Evolutionary conservation across 1,284 basidiomycete genomes (phyloP), one percentile per base, ranked within the genome.

Genomic region (Ganoderma sinense): DNA sequence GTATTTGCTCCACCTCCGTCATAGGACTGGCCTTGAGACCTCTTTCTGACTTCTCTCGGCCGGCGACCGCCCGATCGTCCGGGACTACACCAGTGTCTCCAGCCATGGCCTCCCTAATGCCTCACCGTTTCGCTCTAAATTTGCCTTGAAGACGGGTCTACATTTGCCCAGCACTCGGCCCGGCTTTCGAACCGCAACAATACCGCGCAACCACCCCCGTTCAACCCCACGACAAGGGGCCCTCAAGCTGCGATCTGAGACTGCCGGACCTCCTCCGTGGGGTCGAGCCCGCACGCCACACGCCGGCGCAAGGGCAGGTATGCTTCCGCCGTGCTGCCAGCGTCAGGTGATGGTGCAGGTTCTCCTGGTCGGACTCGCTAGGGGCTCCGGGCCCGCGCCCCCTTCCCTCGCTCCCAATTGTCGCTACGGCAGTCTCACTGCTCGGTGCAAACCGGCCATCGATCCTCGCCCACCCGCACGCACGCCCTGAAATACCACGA

Each of bases 331-430:
- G 36, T 48, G 40, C 40, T 41, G 31, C 69, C 36, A 10, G 8
- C 64, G 60, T 73, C 72, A 73, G 60, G 64, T 73, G 72, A 73
- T 64, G 40, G 58, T 39, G n/a, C n/a, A n/a, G n/a, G n/a, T n/a
- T n/a, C 58, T 33, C 61, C 26, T 23, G 55, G 31, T 53, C 53
- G n/a, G 31, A 11, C 14, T 65, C 58, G 60, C 55, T 43, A 66
- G 66, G 65, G 51, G 53, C 53, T 67, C 69, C 67, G 11, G 36
- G 36, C 11, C 36, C 36, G 36, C 11, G 69, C 40, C 66, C 45
- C 51, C 58, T 68, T 71, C 66, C 72, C 66, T 70, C 62, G 43
- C 64, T 33, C 60, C 41, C 64, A 33, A 18, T 63, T 41, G 33
- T 53, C 48, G 48, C 48, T 53, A 53, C 18, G 29, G 40, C 69